A percentile compares a stretch with the other conserved stretches of the same genome.
Evolutionary conservation across 1,139 yeast species (phyloP).

Genomic region (Blastobotrys serpentis): DNA sequence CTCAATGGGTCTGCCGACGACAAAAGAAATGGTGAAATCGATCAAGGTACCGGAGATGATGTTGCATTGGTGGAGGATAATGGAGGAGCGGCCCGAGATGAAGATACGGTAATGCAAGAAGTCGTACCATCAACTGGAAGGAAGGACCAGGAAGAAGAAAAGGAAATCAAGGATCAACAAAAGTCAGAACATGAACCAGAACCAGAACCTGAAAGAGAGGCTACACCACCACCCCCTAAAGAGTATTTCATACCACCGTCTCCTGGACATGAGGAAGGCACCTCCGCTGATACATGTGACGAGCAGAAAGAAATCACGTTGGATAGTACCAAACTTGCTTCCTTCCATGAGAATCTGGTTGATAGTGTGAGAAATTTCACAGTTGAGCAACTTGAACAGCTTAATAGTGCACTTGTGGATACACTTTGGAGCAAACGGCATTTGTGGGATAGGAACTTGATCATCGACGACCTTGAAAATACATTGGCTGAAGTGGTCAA

Average conservation of each 20-base stretch:
- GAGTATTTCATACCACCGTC: conserved; percentile 8
- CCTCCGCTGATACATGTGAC: conserved; percentile 22
- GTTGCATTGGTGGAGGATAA: no score
- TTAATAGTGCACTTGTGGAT: conserved; percentile 72
- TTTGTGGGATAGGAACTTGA: conserved; percentile 60
- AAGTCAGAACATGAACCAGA: not conserved
- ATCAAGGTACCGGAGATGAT: no score
- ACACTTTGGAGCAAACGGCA: conserved; percentile 69
- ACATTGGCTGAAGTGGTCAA: conserved; percentile 20
- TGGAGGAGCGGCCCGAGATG: no score
- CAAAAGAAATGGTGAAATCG: not conserved
- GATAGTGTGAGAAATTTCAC: conserved; percentile 49
- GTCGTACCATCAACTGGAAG: no score
- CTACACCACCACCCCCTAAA: not conserved
- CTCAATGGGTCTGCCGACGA: conserved; percentile 12
- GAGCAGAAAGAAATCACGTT: conserved; percentile 32
- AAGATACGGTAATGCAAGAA: no score
- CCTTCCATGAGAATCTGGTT: conserved; percentile 38
- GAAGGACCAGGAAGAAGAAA: conserved; percentile 23
- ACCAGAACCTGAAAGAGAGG: not conserved
- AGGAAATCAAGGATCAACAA: conserved; percentile 32
- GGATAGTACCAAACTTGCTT: conserved; percentile 36
- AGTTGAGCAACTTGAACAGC: conserved; percentile 70
- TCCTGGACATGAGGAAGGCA: conserved; percentile 7
- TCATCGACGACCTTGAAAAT: conserved; percentile 27